Base-by-base conservation (phyloP, 495 filamentous ascomycete genomes). In the Hypomontagnella submonticulosa region DNA sequence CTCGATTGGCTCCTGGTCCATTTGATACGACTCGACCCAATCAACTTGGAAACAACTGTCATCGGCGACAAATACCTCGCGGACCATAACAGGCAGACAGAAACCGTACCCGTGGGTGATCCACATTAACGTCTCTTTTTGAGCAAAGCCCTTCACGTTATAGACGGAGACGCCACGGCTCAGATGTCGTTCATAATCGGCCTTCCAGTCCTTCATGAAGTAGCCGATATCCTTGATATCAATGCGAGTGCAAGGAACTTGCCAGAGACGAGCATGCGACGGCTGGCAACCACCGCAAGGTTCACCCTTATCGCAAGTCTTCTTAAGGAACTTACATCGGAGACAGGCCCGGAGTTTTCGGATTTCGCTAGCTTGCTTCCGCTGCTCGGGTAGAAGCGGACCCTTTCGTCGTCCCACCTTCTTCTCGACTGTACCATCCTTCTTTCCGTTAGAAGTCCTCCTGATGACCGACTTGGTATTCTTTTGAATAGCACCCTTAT, bases 201-300 rank as follows among this genome's bases (percentile, higher is more conserved):
- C 92, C 78, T 90, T 94, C 92, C 92, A 97, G 76, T 96, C 93
- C 83, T 97, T 96, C 91, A 96, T 94, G 82, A 97, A 97, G 71
- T 93, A 96, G 30, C 86, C 91, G 71, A 97, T 95, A 66, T 97
- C 93, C 83, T 96, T 96, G 80, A 97, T 97, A 73, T 96, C 93
- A 63, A 97, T 96, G 20, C 93, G 89, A 11, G 93, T 97, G 79
- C 93, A 97, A 34, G 93, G 93, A 18, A 97, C 93, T 75, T 96
- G 92, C 93, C 93, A 97, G 40, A 97, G 81, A 55, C 93, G 87
- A 44, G 93, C 92, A 73, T 97, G 93, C 4, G 92, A 92, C 12
- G 93, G 93, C 76, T 95, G 90, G 80, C 93, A 97, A 15, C 93
- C 93, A 70, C 87, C 89, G 76, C 93, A 97, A 37, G 93, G 92